These are phyloP conservation scores for Colletotrichum plurivorum DNA, from an alignment of 2,329 filamentous ascomycete genomes.

Conservation along the genomic window DNA sequence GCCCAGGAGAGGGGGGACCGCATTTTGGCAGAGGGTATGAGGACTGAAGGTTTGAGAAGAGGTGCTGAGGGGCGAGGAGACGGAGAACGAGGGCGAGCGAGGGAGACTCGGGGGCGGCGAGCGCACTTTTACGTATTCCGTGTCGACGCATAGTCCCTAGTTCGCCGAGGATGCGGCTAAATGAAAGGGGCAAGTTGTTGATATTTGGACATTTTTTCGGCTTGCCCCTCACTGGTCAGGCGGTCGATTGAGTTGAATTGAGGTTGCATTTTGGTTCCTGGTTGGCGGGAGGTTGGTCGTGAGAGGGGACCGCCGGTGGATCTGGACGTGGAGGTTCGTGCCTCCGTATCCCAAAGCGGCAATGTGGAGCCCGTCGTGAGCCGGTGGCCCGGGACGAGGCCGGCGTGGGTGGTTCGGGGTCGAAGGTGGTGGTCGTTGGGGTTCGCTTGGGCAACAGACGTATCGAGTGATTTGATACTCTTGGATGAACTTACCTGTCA, in stretches of 20 bases:
- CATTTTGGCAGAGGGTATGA: not conserved
- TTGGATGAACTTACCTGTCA: no score
- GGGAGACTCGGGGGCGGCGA: not conserved
- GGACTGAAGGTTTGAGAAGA: not conserved
- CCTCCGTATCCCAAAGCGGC: slow-evolving; percentile 34
- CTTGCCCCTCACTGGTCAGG: slow-evolving; percentile 2
- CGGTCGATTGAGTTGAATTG: not conserved
- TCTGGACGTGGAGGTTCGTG: slow-evolving; percentile 30
- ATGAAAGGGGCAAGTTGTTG: not conserved
- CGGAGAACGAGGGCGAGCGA: not conserved
- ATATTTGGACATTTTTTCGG: not conserved
- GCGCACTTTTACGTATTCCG: slow-evolving; percentile 11
- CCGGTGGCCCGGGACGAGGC: slow-evolving; percentile 5
- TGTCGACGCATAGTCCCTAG: not conserved
- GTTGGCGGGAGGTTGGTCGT: slow-evolving; percentile 24
- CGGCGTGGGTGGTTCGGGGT: slow-evolving; percentile 4
- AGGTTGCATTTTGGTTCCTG: slow-evolving; percentile 18
- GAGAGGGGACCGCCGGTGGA: slow-evolving; percentile 19
- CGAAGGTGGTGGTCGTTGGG: no score
- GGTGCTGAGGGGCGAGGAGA: not conserved
- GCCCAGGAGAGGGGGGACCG: not conserved
- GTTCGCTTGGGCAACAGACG: no score
- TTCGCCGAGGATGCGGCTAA: slow-evolving; percentile 4
- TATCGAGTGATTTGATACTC: no score
- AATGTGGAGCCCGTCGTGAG: slow-evolving; percentile 24